Evolutionary conservation across 2,329 filamentous ascomycete genomes (phyloP).

Genomic region (Simplicillium aogashimaense): DNA sequence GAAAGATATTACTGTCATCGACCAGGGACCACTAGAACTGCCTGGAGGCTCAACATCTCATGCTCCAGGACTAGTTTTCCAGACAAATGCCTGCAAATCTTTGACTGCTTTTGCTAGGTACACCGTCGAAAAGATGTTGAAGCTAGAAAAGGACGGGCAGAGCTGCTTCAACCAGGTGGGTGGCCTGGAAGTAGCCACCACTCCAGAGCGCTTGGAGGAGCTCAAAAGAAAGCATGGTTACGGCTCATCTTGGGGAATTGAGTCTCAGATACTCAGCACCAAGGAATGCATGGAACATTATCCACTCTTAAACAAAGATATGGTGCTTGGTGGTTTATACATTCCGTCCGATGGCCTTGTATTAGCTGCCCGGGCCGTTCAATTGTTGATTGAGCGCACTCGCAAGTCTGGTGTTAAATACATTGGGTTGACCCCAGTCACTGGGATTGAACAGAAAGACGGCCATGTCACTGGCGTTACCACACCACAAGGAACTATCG

Average conservation of each 20-base stretch:
- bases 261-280: constrained; percentile 37
- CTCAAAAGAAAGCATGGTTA: constrained; percentile 54
- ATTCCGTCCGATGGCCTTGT: constrained; percentile 53
- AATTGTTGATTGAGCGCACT: constrained; percentile 49
- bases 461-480: constrained; percentile 45
- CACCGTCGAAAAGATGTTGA: constrained; percentile 49
- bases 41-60: constrained; percentile 58
- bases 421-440: constrained; percentile 44
- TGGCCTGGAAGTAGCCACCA: constrained; percentile 53
- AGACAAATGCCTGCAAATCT: constrained; percentile 47
- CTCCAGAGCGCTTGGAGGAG: constrained; percentile 46
- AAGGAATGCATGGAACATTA: constrained; percentile 44
- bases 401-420: constrained; percentile 48
- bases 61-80: constrained; percentile 54
- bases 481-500: constrained; percentile 35
- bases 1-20: constrained; percentile 53
- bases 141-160: constrained; percentile 27
- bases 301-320: constrained; percentile 40
- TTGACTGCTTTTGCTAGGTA: constrained; percentile 51
- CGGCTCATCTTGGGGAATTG: constrained; percentile 50
- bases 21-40: constrained; percentile 52
- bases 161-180: constrained; percentile 53
- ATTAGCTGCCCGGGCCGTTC: constrained; percentile 49
- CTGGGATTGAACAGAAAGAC: constrained; percentile 38
- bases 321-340: constrained; percentile 48